Base-by-base conservation (phyloP, 345 rosid species). In the Cardamine resedifolia region DNA sequence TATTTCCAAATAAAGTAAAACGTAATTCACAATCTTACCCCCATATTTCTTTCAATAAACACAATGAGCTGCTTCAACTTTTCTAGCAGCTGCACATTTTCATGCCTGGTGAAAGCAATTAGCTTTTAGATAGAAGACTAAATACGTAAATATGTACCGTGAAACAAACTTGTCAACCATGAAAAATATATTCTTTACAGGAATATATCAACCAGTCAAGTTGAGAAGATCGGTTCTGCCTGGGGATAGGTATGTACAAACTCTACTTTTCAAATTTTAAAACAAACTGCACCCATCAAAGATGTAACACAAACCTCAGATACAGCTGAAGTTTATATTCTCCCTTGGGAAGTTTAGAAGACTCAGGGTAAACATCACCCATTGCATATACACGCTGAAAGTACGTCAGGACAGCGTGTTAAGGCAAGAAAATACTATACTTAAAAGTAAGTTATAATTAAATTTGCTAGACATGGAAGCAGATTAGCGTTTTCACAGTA, bases 311-410 rank as follows among this genome's bases (percentile, higher is more conserved):
- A 68, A 79, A 91, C 99, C 99, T 87, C 66, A 95, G 70, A 81
- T 83, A 88, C 20, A 91, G 75, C 76, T 80, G 97, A 65, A 95
- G 81, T 70, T 66, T 85, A 79, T 90, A 91, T 68, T 91, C 99
- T n/a, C 98, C 99, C 85, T 90, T 90, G 0, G 96, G 93, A 76
- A 95, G 97, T 77, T 87, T 90, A 71, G 89, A 78, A 74, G 86
- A 82, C 16, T 61, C 64, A 9, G 99, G 99, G 84, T 91, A 95
- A 69, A 77, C 90, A 76, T 95, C 99, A 61, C 98, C 99, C 87
- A 62, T 80, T 23, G 94, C 88, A 80, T 85, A 81, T 15, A 95
- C 91, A 61, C 97, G 96, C 98, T 95, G 80, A 57, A 77, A 76
- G 44, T 18, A 70, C 36, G 12, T 11, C 19, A 71, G 34, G 53